Evolutionary conservation across 2,329 filamentous ascomycete species (phyloP).

Genomic region (Diaporthe helianthi): DNA sequence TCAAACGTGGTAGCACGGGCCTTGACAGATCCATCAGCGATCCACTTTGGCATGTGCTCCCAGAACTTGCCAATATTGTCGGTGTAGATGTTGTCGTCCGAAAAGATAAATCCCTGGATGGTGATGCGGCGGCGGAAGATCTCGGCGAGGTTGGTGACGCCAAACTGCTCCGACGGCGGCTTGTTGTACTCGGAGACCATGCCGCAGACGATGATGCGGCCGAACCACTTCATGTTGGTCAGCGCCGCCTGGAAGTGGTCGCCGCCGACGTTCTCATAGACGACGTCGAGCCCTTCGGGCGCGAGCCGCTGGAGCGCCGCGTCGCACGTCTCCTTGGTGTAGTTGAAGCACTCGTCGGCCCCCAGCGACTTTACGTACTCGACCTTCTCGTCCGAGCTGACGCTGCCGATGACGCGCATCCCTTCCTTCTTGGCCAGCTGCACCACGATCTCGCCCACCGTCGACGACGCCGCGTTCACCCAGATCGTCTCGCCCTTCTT

Average conservation of each 20-base stretch:
- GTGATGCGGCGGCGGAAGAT: slow-evolving; percentile 68
- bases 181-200: slow-evolving; percentile 76
- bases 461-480: slow-evolving; percentile 76
- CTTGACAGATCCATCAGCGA: slow-evolving; percentile 71
- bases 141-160: slow-evolving; percentile 66
- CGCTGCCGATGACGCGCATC: slow-evolving; percentile 75
- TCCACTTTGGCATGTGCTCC: slow-evolving; percentile 72
- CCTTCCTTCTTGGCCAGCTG: slow-evolving; percentile 80
- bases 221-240: slow-evolving; percentile 66
- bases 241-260: slow-evolving; percentile 69
- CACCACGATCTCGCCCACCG: slow-evolving; percentile 77
- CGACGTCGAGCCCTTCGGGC: slow-evolving; percentile 78
- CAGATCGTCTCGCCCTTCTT: slow-evolving; percentile 81
- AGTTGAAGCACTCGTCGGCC: slow-evolving; percentile 81
- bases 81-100: slow-evolving; percentile 60
- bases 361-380: slow-evolving; percentile 74
- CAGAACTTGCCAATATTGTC: slow-evolving; percentile 67
- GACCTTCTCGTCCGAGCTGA: slow-evolving; percentile 78
- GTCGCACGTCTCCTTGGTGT: slow-evolving; percentile 74
- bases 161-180: slow-evolving; percentile 59
- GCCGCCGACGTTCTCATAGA: slow-evolving; percentile 82
- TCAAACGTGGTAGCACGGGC: slow-evolving; percentile 64
- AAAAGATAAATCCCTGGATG: slow-evolving; percentile 72
- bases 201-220: slow-evolving; percentile 67
- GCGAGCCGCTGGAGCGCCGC: slow-evolving; percentile 72